Base-by-base conservation (phyloP, 2,329 filamentous ascomycete species). In the Lachnellula willkommii region DNA sequence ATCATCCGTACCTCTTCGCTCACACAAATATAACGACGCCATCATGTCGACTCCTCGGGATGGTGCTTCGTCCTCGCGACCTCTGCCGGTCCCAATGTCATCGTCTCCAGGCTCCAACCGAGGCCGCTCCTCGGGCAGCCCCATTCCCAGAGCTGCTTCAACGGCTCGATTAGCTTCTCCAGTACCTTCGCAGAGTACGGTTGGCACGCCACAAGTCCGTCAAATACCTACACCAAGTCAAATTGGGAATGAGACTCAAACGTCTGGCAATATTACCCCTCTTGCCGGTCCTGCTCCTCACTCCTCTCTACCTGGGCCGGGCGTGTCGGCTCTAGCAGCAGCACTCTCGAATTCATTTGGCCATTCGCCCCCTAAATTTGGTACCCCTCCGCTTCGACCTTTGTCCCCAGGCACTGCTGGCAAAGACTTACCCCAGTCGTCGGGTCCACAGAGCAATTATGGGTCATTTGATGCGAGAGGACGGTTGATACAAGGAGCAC, bases 321-420 rank as follows among this genome's bases (percentile, higher is more conserved):
- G 90, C 24, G 83, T 91, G 49, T 96, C 93, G 26, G 92, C 91
- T 58, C 81, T 97, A 53, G 91, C 93, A 37, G 89, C 89, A 26
- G 93, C 90, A n/a, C 76, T 96, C 60, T 88, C 88, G 58, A 85
- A 87, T 64, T 88, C 86, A 11, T 75, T 88, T 39, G 87, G 86
- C 59, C 81, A 81, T 49, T 85, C 85, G 26, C 87, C 89, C 17
- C 84, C 87, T 40, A 80, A 84, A 47, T 83, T 87, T 62, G 87
- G 86, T 49, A 88, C 84, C 2, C 84, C 84, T 50, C 79, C 84
- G 9, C 74, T 70, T 4, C 65, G 83, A 55, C 71, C 83, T 42
- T 74, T 78, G 45, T 88, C 87, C 47, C 87, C 86, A 40, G 72
- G 75, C 26, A 72, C 75, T 49, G 72, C 78, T 55, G 66, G 77